phyloP scores from a whole-genome alignment of 2,329 filamentous ascomycete genomes.

The Emergomyces africanus region DNA sequence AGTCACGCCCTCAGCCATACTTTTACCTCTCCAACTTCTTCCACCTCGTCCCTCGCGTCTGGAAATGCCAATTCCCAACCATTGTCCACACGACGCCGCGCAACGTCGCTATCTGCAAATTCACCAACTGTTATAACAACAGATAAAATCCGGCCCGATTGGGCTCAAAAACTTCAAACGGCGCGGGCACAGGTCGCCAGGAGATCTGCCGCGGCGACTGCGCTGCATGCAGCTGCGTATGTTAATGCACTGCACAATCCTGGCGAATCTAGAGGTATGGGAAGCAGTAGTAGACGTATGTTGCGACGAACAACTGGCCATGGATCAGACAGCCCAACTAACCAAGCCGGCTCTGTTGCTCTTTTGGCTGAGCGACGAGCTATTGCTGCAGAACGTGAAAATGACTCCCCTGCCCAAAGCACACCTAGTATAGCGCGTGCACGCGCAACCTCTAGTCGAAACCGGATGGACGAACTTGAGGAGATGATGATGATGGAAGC shows the following conservation, averaged over 20 bases:
- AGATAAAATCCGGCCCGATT: conserved; percentile 84
- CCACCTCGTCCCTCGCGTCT: conserved; percentile 65
- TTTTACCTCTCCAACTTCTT: conserved; percentile 64
- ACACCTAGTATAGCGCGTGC: conserved; percentile 25
- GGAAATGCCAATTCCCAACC: conserved; percentile 28
- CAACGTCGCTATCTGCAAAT: conserved; percentile 64
- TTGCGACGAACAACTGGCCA: conserved; percentile 29
- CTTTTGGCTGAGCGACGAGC: conserved; percentile 34
- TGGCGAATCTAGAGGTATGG: conserved; percentile 40
- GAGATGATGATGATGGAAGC: conserved; percentile 99
- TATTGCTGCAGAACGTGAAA: conserved; percentile 18
- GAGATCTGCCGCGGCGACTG: conserved; percentile 82
- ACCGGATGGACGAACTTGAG: conserved; percentile 74
- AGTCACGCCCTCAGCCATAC: conserved; percentile 39
- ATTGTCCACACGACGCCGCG: conserved; percentile 39
- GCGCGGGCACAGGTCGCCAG: conserved; percentile 76
- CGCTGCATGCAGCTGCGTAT: conserved; percentile 88
- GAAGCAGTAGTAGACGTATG: conserved; percentile 47
- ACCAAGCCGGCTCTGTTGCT: conserved; percentile 35
- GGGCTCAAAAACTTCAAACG: conserved; percentile 76
- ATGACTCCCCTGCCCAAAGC: conserved; percentile 24
- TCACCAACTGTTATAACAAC: conserved; percentile 83
- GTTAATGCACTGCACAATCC: conserved; percentile 49
- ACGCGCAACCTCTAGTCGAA: conserved; percentile 44
- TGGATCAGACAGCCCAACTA: conserved; percentile 20